These are phyloP conservation scores for Suhomyces faveliae DNA, from an alignment of 805 yeast species.

Conservation along the genomic window DNA sequence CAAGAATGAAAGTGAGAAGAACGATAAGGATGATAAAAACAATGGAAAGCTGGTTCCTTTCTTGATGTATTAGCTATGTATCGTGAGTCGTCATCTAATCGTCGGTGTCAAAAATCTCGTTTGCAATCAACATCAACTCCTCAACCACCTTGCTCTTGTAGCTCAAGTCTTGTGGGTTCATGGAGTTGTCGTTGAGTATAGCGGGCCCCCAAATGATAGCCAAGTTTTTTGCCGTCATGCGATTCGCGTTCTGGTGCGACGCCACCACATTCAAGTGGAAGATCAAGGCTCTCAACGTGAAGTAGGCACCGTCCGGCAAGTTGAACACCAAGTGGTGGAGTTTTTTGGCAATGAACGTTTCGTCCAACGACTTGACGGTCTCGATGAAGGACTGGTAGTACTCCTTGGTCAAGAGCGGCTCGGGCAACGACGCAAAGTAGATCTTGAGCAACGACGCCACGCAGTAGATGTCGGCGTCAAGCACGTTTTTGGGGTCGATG, in stretches of 20 bases:
- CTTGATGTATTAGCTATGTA: constrained; percentile 17
- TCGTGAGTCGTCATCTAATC: constrained; percentile 13
- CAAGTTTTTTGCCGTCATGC: constrained; percentile 80
- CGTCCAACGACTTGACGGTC: constrained; percentile 55
- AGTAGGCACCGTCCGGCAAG: constrained; percentile 92
- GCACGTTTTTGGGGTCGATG: constrained; percentile 42
- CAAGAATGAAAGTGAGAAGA: constrained; percentile 4
- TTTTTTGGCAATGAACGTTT: constrained; percentile 57
- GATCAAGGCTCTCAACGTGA: constrained; percentile 79
- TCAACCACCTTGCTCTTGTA: constrained; percentile 78
- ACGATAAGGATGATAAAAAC: constrained; percentile 5
- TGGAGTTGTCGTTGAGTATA: constrained; percentile 62
- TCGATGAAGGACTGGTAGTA: constrained; percentile 62
- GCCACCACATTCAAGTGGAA: constrained; percentile 82
- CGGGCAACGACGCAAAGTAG: constrained; percentile 83
- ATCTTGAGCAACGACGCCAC: constrained; percentile 86
- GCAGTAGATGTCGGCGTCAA: constrained; percentile 79
- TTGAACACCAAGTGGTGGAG: constrained; percentile 86
- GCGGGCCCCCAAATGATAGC: constrained; percentile 97
- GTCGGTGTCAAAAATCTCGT: constrained; percentile 61
- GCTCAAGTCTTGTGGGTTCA: constrained; percentile 70
- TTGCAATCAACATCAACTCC: constrained; percentile 78
- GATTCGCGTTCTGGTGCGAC: constrained; percentile 57
- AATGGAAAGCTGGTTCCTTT: constrained; percentile 11
- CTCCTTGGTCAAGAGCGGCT: constrained; percentile 71